Conservation (phyloP, 768 basidiomycete genomes). For the Lactifluus piperatus region DNA sequence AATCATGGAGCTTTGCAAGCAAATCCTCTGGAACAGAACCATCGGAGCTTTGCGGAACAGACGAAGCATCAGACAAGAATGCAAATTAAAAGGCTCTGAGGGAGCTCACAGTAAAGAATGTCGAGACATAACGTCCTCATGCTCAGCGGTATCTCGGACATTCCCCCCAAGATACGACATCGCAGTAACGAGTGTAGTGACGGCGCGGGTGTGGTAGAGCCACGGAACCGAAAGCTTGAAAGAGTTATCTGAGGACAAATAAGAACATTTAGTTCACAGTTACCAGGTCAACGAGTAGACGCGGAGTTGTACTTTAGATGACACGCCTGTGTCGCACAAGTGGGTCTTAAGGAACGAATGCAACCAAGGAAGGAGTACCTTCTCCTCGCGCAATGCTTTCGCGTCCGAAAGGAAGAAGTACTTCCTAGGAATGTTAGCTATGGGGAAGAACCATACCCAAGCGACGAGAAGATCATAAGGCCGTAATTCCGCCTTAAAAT, state of each 20-base stretch:
- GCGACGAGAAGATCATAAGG: background rate
- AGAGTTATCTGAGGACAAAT: background rate
- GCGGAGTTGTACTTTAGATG: background rate
- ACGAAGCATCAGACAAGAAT: background rate
- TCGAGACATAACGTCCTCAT: background rate
- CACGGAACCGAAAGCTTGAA: background rate
- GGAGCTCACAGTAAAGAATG: background rate
- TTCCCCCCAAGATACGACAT: background rate
- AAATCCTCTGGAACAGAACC: slow-evolving; percentile 5
- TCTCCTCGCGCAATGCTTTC: background rate
- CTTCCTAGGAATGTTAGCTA: background rate
- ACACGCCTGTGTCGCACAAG: no score
- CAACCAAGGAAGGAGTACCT: background rate
- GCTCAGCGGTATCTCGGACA: background rate
- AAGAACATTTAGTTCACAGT: background rate
- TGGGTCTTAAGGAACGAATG: no score
- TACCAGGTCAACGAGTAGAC: slow-evolving; percentile 5
- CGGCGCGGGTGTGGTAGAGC: background rate
- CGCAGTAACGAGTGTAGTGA: background rate
- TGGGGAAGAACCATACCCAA: background rate
- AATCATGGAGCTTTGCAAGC: background rate
- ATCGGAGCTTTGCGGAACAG: slow-evolving; percentile 1
- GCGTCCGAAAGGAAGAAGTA: background rate
- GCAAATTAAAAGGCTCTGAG: background rate
- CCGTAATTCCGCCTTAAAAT: slow-evolving; percentile 1